A percentile compares a stretch with the other conserved stretches of the same genome.
Evolutionary conservation across 768 basidiomycete species (phyloP).

Genomic region (Podaxis pistillaris): DNA sequence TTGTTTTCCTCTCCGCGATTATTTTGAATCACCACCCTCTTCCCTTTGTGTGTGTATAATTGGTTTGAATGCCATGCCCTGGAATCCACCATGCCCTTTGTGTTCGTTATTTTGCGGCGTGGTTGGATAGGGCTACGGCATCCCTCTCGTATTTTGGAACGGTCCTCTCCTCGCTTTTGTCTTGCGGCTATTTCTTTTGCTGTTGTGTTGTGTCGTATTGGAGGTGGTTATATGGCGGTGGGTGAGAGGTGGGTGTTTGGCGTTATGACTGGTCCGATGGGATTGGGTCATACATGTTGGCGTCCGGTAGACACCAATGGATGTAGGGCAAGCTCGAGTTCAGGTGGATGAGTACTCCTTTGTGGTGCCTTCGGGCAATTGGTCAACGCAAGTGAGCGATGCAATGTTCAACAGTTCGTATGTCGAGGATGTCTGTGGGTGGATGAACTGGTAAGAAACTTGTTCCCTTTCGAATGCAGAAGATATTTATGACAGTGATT

Average conservation of each 20-base stretch:
- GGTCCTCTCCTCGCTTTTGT: not conserved
- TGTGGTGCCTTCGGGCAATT: not conserved
- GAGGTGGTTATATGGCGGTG: not conserved
- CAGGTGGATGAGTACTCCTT: not conserved
- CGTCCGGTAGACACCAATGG: not conserved
- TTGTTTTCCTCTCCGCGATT: not conserved
- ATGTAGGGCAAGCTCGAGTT: not conserved
- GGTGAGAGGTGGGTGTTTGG: not conserved
- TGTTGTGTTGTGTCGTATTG: not conserved
- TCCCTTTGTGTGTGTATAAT: conserved; percentile 1
- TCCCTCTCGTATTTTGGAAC: not conserved
- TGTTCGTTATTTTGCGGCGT: not conserved
- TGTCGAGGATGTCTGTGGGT: not conserved
- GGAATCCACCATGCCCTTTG: not conserved
- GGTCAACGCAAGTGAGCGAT: not conserved
- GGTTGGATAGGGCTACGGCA: not conserved
- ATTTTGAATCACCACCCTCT: conserved; percentile 9
- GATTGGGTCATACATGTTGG: not conserved
- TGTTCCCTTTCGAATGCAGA: not conserved
- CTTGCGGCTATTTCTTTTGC: not conserved
- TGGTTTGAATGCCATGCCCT: not conserved
- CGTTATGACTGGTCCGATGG: not conserved
- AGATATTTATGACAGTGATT: not conserved
- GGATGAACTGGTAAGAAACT: not conserved
- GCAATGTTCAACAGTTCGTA: not conserved